Base-by-base conservation (phyloP, 176 grass and related monocot genomes). In the Oryza officinalis region DNA sequence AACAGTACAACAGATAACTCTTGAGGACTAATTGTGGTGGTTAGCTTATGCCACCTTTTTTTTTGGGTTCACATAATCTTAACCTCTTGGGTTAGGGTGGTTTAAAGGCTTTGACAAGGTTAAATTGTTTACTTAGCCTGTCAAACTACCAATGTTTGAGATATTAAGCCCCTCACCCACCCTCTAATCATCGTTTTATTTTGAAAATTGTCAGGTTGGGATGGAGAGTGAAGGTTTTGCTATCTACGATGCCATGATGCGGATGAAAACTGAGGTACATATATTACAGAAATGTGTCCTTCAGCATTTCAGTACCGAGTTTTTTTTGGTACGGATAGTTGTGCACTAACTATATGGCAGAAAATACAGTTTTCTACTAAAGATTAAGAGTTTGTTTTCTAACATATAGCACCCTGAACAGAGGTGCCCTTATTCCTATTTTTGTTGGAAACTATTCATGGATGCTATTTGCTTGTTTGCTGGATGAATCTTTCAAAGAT, bases 191-290 rank as follows among this genome's bases (percentile, higher is more conserved):
- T 61, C n/a, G 4, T 61, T 60, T 23, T 25, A 61, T 18, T 57
- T 85, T 27, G 11, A 72, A 74, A 57, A 57, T n/a, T 57, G 13
- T 82, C 78, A 99, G 96, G 85, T 99, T 67, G 96, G 87, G n/a
- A 87, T 95, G 87, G 96, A 99, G 78, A 87, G 91, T 61, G 96
- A 95, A 83, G 96, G 93, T 81, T 95, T 95, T 96, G 96, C 93
- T 83, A 90, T 99, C 78, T 99, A 99, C 4, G 96, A 99, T 86
- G 86, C 89, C 54, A 92, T 99, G 96, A 99, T 95, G 93, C 86
- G 84, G 79, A 77, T 99, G 81, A 86, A 91, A 89, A 84, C 91
- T 85, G 96, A 99, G 93, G 96, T 99, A 71, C 61, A 13, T 52
- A 30, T 69, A 47, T 64, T 64, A 60, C 27, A 65, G 35, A 49